Conservation (phyloP, 2,329 filamentous ascomycete genomes). For the Curvularia sp. region DNA sequence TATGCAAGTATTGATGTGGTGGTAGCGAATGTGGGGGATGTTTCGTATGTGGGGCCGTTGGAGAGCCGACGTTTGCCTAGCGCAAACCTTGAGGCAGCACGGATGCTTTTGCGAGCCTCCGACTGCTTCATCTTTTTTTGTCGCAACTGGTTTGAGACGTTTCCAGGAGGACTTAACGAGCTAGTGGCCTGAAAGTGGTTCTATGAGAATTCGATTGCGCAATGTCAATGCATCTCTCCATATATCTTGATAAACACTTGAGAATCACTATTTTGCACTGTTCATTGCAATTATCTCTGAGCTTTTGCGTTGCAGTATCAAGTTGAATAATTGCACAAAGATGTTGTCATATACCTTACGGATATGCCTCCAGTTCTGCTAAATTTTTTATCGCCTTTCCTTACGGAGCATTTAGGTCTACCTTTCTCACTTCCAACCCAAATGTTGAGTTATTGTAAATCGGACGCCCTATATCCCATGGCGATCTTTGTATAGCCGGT, state of each 20-base stretch:
- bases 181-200: not conserved
- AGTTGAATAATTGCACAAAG: no score
- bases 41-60: constrained; percentile 14
- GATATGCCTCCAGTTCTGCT: no score
- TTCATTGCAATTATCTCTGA: no score
- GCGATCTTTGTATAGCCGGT: no score
- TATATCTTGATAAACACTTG: not conserved
- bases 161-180: not conserved
- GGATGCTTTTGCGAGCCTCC: not conserved
- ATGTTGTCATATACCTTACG: no score
- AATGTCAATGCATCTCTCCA: not conserved
- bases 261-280: no score
- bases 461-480: no score
- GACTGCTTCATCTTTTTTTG: constrained; percentile 19
- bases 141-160: not conserved
- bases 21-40: not conserved
- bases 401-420: no score
- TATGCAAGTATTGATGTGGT: not conserved
- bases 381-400: no score
- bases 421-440: no score
- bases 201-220: not conserved
- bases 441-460: no score
- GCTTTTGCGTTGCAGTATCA: no score
- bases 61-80: constrained; percentile 11
- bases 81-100: constrained; percentile 6